Conservation (phyloP, 2,329 filamentous ascomycete species). For the Pseudocercospora crystallina region DNA sequence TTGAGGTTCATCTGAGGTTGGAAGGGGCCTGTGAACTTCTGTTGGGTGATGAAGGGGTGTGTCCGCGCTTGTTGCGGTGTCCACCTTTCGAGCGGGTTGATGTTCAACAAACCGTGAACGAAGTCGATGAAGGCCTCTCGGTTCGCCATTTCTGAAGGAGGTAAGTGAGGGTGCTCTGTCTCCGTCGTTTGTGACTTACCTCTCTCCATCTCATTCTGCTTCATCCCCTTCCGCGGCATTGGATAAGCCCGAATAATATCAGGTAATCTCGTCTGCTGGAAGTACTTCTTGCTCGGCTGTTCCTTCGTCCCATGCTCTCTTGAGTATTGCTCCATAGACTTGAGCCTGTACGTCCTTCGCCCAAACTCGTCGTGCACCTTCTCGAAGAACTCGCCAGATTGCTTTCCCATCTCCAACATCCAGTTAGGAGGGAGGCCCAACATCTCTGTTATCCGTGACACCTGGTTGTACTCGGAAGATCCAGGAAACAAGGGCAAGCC, state of each 20-base stretch:
- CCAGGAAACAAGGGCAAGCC: slow-evolving; percentile 93
- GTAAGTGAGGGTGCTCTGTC: slow-evolving; percentile 19
- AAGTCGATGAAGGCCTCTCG: slow-evolving; percentile 97
- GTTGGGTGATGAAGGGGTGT: slow-evolving; percentile 97
- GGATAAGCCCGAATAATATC: slow-evolving; percentile 98
- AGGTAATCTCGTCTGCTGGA: slow-evolving; percentile 86
- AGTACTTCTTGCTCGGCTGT: slow-evolving; percentile 99
- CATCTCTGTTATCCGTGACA: slow-evolving; percentile 97
- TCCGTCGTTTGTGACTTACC: slow-evolving; percentile 58
- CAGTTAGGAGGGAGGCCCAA: slow-evolving; percentile 92
- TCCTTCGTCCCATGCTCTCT: slow-evolving; percentile 95
- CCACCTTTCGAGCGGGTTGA: slow-evolving; percentile 96
- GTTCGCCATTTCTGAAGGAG: slow-evolving; percentile 86
- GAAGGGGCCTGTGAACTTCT: slow-evolving; percentile 94
- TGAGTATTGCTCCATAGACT: slow-evolving; percentile 97
- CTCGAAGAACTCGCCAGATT: slow-evolving; percentile 95
- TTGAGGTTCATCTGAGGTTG: slow-evolving; percentile 97
- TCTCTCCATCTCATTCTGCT: slow-evolving; percentile 91
- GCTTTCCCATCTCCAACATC: slow-evolving; percentile 99
- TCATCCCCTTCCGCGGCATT: slow-evolving; percentile 99
- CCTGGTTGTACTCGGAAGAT: slow-evolving; percentile 98
- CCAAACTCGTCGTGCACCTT: slow-evolving; percentile 90
- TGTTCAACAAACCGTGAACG: slow-evolving; percentile 85
- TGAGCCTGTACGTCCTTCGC: slow-evolving; percentile 83
- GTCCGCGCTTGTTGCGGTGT: slow-evolving; percentile 96